Evolutionary conservation across 371 early-diverging fungal genomes (phyloP).

Genomic region (Mucor lusitanicus): DNA sequence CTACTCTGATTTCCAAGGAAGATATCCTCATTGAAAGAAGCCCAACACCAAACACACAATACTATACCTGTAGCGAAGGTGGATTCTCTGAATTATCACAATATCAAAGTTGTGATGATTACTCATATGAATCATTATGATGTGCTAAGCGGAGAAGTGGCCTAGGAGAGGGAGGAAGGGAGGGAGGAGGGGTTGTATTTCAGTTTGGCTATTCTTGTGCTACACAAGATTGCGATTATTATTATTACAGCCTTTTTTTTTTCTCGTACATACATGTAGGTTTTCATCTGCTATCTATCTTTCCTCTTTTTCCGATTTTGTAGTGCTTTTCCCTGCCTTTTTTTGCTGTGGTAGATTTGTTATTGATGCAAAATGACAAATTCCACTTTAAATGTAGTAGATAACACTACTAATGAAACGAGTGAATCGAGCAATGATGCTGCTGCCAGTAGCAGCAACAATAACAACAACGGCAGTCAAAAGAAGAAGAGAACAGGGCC

Average conservation of each 20-base stretch:
- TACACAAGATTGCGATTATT: not conserved
- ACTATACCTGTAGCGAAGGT: not conserved
- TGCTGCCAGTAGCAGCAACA: not conserved
- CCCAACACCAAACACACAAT: not conserved
- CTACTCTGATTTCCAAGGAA: not conserved
- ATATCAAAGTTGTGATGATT: not conserved
- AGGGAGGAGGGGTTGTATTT: not conserved
- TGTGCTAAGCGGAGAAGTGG: not conserved
- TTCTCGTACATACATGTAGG: not conserved
- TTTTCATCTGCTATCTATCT: not conserved
- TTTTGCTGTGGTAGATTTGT: not conserved
- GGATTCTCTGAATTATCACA: not conserved
- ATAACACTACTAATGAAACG: conserved; percentile 13
- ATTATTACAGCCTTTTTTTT: not conserved
- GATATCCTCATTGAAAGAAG: not conserved
- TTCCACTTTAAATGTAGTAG: not conserved
- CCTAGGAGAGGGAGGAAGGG: not conserved
- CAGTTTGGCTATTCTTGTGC: not conserved
- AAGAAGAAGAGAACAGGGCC: conserved; percentile 68
- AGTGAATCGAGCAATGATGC: not conserved
- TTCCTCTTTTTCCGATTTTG: not conserved
- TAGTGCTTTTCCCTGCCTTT: not conserved
- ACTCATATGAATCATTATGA: conserved; percentile 1
- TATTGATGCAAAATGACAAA: not conserved
- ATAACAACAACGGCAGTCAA: not conserved